Conservation (phyloP, 306 rosid species). For the Rubus idaeus region DNA sequence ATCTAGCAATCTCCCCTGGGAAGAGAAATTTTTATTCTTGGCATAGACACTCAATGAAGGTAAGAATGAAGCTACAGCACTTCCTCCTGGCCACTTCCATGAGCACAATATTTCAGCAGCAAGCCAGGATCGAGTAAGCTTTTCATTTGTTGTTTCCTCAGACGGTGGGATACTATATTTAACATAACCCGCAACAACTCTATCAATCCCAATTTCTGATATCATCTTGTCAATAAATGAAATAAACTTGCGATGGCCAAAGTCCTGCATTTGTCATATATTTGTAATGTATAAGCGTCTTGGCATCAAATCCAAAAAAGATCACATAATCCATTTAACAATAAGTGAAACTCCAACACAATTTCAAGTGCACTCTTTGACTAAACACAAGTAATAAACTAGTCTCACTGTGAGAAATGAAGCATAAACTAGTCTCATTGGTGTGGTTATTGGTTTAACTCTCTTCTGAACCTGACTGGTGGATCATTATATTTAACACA, state of each 20-base stretch:
- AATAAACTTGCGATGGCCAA: slow-evolving; percentile 59
- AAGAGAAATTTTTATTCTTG: slow-evolving; percentile 36
- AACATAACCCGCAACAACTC: slow-evolving; percentile 44
- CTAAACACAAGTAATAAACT: neutral
- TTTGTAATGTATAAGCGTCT: slow-evolving; percentile 24
- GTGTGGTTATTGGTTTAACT: neutral
- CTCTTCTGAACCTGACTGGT: slow-evolving; percentile 7
- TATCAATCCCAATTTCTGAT: slow-evolving; percentile 62
- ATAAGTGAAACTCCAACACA: neutral
- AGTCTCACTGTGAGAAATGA: neutral
- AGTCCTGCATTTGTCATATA: slow-evolving; percentile 58
- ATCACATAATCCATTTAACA: neutral
- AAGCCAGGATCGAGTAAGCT: slow-evolving; percentile 69
- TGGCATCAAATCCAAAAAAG: neutral
- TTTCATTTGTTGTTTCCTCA: slow-evolving; percentile 42
- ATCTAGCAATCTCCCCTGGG: slow-evolving; percentile 60
- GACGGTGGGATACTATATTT: slow-evolving; percentile 31
- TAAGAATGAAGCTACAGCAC: slow-evolving; percentile 74
- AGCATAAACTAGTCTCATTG: neutral
- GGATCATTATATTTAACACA: neutral
- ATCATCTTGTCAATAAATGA: slow-evolving; percentile 67
- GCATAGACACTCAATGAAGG: slow-evolving; percentile 65
- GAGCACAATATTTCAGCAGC: slow-evolving; percentile 94
- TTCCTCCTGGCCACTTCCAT: slow-evolving; percentile 91
- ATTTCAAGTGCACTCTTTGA: neutral